Evolutionary conservation across 768 basidiomycete species (phyloP).

Genomic region (Pleurotus eryngii): DNA sequence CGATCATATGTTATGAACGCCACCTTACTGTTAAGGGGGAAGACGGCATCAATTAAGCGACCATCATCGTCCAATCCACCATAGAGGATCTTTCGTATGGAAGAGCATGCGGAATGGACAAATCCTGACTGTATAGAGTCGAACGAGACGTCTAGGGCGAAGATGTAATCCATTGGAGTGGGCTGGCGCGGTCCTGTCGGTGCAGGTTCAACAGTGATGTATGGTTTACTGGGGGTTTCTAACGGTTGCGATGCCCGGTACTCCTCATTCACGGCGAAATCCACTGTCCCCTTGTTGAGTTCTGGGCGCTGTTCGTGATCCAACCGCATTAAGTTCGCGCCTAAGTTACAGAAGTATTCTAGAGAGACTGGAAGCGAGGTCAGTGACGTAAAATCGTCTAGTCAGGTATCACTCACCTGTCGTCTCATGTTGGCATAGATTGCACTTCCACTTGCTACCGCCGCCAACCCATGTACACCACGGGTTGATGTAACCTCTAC

Average conservation of each 20-base stretch:
- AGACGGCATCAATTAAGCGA: slow-evolving; percentile 39
- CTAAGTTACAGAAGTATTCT: slow-evolving; percentile 84
- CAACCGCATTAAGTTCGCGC: slow-evolving; percentile 69
- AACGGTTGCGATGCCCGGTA: slow-evolving; percentile 84
- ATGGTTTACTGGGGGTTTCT: slow-evolving; percentile 48
- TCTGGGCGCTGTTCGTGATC: slow-evolving; percentile 85
- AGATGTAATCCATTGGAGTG: slow-evolving; percentile 70
- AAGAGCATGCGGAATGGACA: slow-evolving; percentile 59
- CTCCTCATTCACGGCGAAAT: slow-evolving; percentile 76
- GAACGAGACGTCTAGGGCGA: slow-evolving; percentile 80
- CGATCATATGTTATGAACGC: slow-evolving; percentile 82
- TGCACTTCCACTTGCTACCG: slow-evolving; percentile 88
- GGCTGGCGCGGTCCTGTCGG: slow-evolving; percentile 49
- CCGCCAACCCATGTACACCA: slow-evolving; percentile 87
- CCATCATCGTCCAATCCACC: slow-evolving; percentile 47
- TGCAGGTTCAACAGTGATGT: slow-evolving; percentile 48
- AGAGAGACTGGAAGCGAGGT: slow-evolving; percentile 51
- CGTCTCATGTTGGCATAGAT: slow-evolving; percentile 83
- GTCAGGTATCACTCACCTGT: slow-evolving; percentile 54
- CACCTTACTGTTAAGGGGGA: slow-evolving; percentile 54
- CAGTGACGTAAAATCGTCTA: slow-evolving; percentile 1
- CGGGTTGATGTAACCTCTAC: slow-evolving; percentile 90
- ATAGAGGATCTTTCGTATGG: slow-evolving; percentile 62
- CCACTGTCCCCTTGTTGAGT: slow-evolving; percentile 86
- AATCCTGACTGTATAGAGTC: slow-evolving; percentile 70